phyloP scores from a whole-genome alignment of 345 rosid species.

The Populus tremula region DNA sequence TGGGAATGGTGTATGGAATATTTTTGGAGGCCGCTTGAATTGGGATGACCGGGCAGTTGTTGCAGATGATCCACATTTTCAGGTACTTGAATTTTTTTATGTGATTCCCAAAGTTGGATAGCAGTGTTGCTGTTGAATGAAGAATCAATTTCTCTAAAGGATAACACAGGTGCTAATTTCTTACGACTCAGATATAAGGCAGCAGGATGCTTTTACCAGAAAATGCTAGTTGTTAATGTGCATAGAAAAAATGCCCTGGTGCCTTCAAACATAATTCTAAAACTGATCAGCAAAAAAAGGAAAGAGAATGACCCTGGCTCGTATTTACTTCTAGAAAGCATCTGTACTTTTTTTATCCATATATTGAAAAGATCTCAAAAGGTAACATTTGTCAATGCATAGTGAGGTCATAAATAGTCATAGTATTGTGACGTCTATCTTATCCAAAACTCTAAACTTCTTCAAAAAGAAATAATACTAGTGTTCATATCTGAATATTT shows the following conservation, averaged over 20 bases:
- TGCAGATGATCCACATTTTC: conserved; percentile 96
- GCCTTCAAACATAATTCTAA: background rate
- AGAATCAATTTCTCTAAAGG: conserved; percentile 1
- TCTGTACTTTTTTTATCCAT: too few relatives aligned
- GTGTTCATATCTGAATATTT: background rate
- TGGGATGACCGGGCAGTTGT: conserved; percentile 97
- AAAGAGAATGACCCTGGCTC: background rate
- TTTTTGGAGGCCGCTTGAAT: conserved; percentile 84
- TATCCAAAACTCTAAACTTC: background rate
- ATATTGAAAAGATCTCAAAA: conserved; percentile 1
- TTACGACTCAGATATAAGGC: background rate
- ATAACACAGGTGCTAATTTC: too few relatives aligned
- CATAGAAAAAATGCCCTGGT: background rate
- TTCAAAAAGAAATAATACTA: background rate
- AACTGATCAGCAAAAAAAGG: background rate
- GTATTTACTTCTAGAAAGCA: too few relatives aligned
- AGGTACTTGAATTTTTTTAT: conserved; percentile 42
- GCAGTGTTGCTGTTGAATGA: background rate
- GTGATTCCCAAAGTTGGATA: conserved; percentile 8
- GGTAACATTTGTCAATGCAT: background rate
- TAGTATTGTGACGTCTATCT: background rate
- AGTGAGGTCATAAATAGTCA: background rate
- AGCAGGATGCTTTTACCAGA: background rate
- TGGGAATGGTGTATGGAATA: conserved; percentile 88
- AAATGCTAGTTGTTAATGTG: background rate